Conservation (phyloP, 208 protist species). For the Angomonas deanei region DNA sequence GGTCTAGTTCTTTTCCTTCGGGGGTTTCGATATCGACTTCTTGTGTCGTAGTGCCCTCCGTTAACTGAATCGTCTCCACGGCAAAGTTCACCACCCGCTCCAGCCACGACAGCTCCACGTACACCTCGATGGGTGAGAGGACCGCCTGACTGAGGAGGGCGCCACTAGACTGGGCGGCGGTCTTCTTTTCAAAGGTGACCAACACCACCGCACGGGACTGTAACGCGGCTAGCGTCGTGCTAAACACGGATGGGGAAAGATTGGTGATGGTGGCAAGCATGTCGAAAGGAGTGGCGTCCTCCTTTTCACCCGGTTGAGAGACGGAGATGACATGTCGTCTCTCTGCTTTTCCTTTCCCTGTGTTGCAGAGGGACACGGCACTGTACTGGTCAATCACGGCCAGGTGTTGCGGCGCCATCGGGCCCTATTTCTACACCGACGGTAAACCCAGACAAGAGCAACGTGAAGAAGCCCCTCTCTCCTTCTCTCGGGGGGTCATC, state of each 20-base stretch:
- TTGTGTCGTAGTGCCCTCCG: too few relatives aligned
- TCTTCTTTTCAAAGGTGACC: too few relatives aligned
- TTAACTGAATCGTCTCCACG: background rate
- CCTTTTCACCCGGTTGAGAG: background rate
- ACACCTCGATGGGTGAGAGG: background rate
- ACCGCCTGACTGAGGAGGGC: background rate
- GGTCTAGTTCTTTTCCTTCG: too few relatives aligned
- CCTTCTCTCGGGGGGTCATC: background rate
- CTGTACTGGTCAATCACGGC: background rate
- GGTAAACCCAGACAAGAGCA: background rate
- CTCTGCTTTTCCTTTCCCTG: background rate
- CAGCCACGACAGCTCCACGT: constrained; percentile 5
- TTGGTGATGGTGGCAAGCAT: too few relatives aligned
- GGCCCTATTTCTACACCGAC: background rate
- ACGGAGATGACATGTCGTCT: background rate
- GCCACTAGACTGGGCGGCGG: too few relatives aligned
- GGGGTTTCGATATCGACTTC: too few relatives aligned
- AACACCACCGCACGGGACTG: too few relatives aligned
- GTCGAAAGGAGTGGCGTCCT: too few relatives aligned
- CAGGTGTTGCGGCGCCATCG: background rate
- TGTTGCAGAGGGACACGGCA: background rate
- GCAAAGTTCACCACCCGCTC: background rate
- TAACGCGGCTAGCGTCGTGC: too few relatives aligned
- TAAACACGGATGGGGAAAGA: too few relatives aligned
- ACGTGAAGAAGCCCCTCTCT: background rate